Evolutionary conservation across 2,329 filamentous ascomycete genomes (phyloP), one percentile per base, ranked within the genome.

Genomic region (Ascochyta lentis): DNA sequence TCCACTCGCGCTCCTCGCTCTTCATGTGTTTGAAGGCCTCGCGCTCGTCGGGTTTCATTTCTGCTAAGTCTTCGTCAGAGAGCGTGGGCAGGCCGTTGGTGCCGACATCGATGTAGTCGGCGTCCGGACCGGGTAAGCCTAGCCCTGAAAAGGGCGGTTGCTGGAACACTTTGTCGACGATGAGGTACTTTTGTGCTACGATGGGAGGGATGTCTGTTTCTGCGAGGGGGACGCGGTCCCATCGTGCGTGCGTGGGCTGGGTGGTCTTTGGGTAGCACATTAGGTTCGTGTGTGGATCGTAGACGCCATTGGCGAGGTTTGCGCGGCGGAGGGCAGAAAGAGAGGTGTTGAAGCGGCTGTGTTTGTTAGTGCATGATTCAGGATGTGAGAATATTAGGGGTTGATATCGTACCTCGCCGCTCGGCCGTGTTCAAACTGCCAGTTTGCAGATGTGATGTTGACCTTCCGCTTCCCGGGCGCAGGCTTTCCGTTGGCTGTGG

Each of bases 371-470:
- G 38, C 33, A 53, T 19, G 8, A 19, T 12, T 42, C 10, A n/a
- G 6, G 10, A 9, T 13, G 4, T 24, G 9, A 6, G 3, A 4
- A 9, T 3, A 24, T 6, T 29, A 10, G 7, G 13, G 16, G 43
- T 13, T 10, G 26, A 7, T 3, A n/a, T 33, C 83, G 68, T 83
- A 96, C 92, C 90, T 94, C 52, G 94, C 92, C 74, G 94, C 92
- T 46, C 90, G 86, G 26, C 93, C 92, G 77, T 99, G 95, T 78
- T 98, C 92, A 54, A 95, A 82, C 84, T 96, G 95, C 95, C 95
- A 99, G 74, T 98, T 99, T 54, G 89, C 87, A 66, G 96, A 91
- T 49, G 93, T 98, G 56, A 98, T 89, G 56, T 92, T 89, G 35
- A 96, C 89, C 67, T 89, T 90, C 64, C 90, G 85, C 80, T 96